Conservation (phyloP, 1,284 basidiomycete species). For the Pseudozyma sp. region DNA sequence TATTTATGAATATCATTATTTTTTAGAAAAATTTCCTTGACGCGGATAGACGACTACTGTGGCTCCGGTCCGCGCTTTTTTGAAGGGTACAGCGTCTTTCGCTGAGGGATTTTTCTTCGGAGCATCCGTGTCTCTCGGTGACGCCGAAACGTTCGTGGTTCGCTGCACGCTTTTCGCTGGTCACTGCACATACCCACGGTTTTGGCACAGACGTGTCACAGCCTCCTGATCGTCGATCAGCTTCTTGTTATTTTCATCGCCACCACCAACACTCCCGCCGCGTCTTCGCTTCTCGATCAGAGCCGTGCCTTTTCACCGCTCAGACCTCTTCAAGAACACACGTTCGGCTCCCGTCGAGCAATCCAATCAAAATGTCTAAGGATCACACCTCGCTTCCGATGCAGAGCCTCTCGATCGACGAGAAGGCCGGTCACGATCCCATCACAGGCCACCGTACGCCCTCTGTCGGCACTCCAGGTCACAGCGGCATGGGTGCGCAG, state of each 20-base stretch:
- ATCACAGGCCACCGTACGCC: slow-evolving; percentile 60
- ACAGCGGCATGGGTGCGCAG: slow-evolving; percentile 52
- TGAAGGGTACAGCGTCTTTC: too few relatives aligned
- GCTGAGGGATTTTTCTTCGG: neutral
- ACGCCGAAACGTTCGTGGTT: too few relatives aligned
- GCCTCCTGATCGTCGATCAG: neutral
- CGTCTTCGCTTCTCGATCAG: slow-evolving; percentile 1
- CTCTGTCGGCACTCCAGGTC: slow-evolving; percentile 50
- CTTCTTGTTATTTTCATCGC: neutral
- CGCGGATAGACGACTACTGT: too few relatives aligned
- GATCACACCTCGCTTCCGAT: slow-evolving; percentile 61
- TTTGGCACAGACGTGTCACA: too few relatives aligned
- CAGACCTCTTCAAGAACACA: slow-evolving; percentile 3
- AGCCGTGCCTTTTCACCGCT: neutral
- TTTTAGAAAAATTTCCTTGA: too few relatives aligned
- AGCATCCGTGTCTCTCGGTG: neutral
- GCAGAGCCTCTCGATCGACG: slow-evolving; percentile 61
- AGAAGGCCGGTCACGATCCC: slow-evolving; percentile 64
- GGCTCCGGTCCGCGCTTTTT: too few relatives aligned
- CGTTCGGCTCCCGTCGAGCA: neutral
- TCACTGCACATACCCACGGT: neutral
- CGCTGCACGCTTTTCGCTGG: too few relatives aligned
- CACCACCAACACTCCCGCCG: slow-evolving; percentile 17
- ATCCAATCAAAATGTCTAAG: slow-evolving; percentile 50
- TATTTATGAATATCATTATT: too few relatives aligned